phyloP scores from a whole-genome alignment of 139 green algal species.

The Chlorella sp. region DNA sequence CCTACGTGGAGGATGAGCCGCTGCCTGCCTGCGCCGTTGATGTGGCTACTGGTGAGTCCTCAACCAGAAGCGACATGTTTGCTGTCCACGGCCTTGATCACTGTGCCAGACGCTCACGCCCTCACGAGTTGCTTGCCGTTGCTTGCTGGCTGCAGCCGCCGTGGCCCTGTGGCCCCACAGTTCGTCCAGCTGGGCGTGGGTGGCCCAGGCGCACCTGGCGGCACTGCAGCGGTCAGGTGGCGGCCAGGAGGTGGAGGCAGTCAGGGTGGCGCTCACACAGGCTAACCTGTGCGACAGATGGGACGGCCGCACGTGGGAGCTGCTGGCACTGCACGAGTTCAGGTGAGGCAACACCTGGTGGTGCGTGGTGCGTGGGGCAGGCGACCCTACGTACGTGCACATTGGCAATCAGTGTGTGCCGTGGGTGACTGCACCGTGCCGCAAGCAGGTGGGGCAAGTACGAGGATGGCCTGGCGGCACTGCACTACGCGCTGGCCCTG shows the following conservation, averaged over 20 bases:
- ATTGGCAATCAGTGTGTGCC: too few relatives aligned
- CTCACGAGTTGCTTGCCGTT: neutral
- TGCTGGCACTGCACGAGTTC: neutral
- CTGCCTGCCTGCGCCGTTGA: neutral
- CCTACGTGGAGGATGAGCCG: neutral
- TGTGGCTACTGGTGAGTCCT: neutral
- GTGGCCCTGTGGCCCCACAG: neutral
- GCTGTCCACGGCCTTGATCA: too few relatives aligned
- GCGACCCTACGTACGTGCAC: too few relatives aligned
- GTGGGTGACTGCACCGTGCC: too few relatives aligned
- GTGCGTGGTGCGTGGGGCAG: too few relatives aligned
- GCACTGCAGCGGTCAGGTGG: too few relatives aligned
- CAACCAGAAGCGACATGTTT: too few relatives aligned
- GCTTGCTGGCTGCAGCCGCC: neutral
- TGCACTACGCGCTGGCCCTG: neutral
- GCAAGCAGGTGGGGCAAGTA: neutral
- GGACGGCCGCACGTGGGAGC: neutral
- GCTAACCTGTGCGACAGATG: neutral
- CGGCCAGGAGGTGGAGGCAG: too few relatives aligned
- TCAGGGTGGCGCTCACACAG: neutral
- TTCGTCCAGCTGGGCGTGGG: neutral
- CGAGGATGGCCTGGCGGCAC: neutral
- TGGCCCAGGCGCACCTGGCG: too few relatives aligned
- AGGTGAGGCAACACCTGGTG: too few relatives aligned
- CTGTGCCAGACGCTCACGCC: too few relatives aligned